Evolutionary conservation across 2,329 filamentous ascomycete species (phyloP).

Genomic region (Ceratocystis alfenasii): DNA sequence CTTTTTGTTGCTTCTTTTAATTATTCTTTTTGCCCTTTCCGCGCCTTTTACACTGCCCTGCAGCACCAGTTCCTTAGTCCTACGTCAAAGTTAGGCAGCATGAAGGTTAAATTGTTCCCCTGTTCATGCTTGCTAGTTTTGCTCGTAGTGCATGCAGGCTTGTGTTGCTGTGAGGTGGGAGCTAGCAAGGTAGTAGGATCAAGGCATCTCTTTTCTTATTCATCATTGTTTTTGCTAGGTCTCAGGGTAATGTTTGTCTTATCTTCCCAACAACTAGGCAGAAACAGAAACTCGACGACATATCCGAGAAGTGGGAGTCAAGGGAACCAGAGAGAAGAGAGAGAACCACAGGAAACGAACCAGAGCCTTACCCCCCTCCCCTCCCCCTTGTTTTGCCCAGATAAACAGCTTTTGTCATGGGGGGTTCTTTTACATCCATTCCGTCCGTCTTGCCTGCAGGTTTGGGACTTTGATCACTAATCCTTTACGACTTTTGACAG

Average conservation of each 20-base stretch:
- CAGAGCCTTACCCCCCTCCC: too few species aligned
- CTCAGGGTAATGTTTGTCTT: neutral
- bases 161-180: neutral
- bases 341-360: neutral
- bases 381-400: neutral
- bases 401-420: neutral
- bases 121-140: neutral
- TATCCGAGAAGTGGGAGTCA: slow-evolving; percentile 8
- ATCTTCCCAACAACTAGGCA: slow-evolving; percentile 5
- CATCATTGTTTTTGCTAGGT: neutral
- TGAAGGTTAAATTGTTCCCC: neutral
- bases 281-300: slow-evolving; percentile 1
- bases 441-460: neutral
- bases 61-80: slow-evolving; percentile 2
- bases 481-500: slow-evolving; percentile 4
- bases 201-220: neutral
- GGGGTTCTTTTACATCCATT: neutral
- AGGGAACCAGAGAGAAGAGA: neutral
- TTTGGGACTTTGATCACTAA: neutral
- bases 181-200: neutral
- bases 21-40: neutral
- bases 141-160: neutral
- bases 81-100: slow-evolving; percentile 6
- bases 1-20: neutral
- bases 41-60: neutral